Evolutionary conservation across 2,329 filamentous ascomycete species (phyloP).

Genomic region (Colletotrichum caudatum): DNA sequence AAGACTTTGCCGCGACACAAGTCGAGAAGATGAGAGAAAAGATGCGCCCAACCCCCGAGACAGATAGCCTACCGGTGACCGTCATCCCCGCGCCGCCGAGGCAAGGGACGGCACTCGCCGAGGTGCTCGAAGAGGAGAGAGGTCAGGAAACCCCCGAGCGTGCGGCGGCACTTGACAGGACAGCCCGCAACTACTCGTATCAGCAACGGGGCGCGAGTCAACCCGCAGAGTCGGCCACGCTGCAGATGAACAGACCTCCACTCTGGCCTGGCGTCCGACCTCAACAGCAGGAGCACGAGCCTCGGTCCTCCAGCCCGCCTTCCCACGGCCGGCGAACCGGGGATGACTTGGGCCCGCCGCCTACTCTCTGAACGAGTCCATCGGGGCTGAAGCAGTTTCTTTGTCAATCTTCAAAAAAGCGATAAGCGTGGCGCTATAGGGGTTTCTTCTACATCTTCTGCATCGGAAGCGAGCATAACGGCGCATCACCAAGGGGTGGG

Average conservation of each 20-base stretch:
- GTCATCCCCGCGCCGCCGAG: conserved; percentile 72
- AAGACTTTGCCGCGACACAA: conserved; percentile 71
- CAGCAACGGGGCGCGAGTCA: conserved; percentile 8
- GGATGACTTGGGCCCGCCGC: conserved; percentile 43
- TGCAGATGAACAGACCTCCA: conserved; percentile 53
- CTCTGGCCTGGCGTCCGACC: conserved; percentile 58
- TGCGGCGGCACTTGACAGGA: conserved; percentile 24
- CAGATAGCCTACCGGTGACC: conserved; percentile 67
- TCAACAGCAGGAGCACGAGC: conserved; percentile 49
- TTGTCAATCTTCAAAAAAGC: conserved; percentile 20
- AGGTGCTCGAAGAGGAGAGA: conserved; percentile 68
- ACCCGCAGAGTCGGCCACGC: conserved; percentile 29
- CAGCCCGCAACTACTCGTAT: conserved; percentile 37
- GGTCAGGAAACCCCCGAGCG: conserved; percentile 25
- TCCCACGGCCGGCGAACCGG: conserved; percentile 41
- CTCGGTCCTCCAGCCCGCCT: conserved; percentile 21
- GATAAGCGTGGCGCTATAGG: conserved; percentile 36
- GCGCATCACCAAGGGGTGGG: conserved; percentile 20
- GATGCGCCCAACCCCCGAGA: conserved; percentile 65
- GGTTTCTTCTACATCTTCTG: conserved; percentile 7
- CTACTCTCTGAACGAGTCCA: conserved; percentile 19
- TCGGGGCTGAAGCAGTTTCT: conserved; percentile 5
- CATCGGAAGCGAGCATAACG: conserved; percentile 30
- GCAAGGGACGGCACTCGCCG: conserved; percentile 67
- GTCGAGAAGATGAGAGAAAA: conserved; percentile 70